Base-by-base conservation (phyloP, 345 rosid genomes). In the Salix brachista region DNA sequence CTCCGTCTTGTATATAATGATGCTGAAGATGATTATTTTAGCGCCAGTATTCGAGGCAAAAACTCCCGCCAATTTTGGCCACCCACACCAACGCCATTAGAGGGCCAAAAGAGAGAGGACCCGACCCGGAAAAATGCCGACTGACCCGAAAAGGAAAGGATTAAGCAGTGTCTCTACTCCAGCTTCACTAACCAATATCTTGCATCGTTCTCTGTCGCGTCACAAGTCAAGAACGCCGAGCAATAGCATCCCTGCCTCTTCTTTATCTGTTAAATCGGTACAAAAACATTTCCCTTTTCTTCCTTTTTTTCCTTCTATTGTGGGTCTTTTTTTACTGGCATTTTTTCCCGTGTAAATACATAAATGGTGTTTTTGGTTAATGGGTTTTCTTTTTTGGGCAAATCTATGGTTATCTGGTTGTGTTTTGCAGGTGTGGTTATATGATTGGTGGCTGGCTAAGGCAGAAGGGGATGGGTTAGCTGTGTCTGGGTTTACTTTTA, bases 381-480 rank as follows among this genome's bases (percentile, higher is more conserved):
- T 52, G 58, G 58, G 23, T 52, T 52, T 18, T 52, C 0, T 19
- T 18, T 52, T 52, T 1, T 18, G 56, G 56, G 19, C n/a, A 18
- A 52, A 52, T 19, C n/a, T 50, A 18, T 52, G 58, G 23, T 7
- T 52, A 19, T 52, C 60, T 75, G 36, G 46, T 2, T 66, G 16
- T 37, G 7, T 37, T 73, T 64, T 28, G 21, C 75, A 86, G 86
- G 87, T 86, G 28, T 34, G 67, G 23, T 58, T 86, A 79, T 11
- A 80, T 26, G 80, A 84, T 9, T 81, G 89, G 87, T 83, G 89
- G 89, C 83, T 86, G 48, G 77, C 67, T 17, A 81, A 71, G 67
- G 69, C 69, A 5, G 48, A 79, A 7, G 75, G 25, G 66, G 77
- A 80, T 37, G 79, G 77, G 28, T 75, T 86, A 23, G 84, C 85